Evolutionary conservation across 1,139 yeast genomes (phyloP).

Genomic region (Taphrina wiesneri): DNA sequence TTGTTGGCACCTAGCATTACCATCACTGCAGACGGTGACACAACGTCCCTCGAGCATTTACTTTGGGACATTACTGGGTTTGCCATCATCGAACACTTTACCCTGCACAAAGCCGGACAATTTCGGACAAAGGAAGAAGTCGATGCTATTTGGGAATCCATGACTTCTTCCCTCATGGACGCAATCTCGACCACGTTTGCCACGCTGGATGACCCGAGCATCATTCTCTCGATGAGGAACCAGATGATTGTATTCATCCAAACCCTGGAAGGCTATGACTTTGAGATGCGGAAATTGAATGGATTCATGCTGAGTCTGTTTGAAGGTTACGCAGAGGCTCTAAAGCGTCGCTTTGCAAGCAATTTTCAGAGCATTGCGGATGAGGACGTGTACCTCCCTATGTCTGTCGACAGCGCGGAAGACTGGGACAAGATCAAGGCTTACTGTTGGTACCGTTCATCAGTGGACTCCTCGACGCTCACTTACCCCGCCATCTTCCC

Average conservation of each 20-base stretch:
- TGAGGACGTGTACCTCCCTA: conserved; percentile 87
- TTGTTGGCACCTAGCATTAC: conserved; percentile 56
- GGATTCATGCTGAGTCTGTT: conserved; percentile 63
- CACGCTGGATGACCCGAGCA: conserved; percentile 46
- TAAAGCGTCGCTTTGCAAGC: conserved; percentile 59
- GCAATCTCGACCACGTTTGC: conserved; percentile 43
- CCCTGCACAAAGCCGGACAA: conserved; percentile 57
- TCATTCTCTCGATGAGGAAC: conserved; percentile 54
- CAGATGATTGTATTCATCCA: conserved; percentile 72
- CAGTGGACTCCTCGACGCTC: conserved; percentile 51
- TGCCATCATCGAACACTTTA: conserved; percentile 69
- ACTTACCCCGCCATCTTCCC: conserved; percentile 76
- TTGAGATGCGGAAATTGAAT: conserved; percentile 62
- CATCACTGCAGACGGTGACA: conserved; percentile 37
- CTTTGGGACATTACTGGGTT: conserved; percentile 71
- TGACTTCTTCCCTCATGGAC: conserved; percentile 45
- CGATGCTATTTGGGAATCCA: conserved; percentile 76
- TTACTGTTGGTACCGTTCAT: conserved; percentile 68
- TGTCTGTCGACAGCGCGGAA: conserved; percentile 61
- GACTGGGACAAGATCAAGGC: conserved; percentile 65
- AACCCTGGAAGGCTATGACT: conserved; percentile 66
- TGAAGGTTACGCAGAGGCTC: conserved; percentile 59
- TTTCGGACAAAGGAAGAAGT: conserved; percentile 52
- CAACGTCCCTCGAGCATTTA: conserved; percentile 54
- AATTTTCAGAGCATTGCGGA: conserved; percentile 66